Evolutionary conservation across 495 filamentous ascomycete species (phyloP).

Genomic region (Apodospora peruviana): DNA sequence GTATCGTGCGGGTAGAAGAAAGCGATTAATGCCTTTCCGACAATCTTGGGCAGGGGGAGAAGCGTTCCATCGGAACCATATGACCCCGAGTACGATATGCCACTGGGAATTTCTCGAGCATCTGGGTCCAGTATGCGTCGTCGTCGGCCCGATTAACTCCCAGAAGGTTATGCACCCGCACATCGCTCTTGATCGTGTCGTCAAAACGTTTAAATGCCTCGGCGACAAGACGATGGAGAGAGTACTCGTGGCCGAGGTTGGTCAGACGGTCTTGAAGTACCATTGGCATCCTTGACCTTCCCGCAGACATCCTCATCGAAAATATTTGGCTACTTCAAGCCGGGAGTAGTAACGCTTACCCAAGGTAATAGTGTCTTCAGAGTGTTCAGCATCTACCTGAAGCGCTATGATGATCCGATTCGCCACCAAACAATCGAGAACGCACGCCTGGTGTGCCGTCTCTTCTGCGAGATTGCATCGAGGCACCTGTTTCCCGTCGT

Average conservation of each 20-base stretch:
- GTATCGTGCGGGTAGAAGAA: conserved; percentile 14
- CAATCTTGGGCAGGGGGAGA: conserved; percentile 19
- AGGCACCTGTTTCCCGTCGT: too few relatives aligned
- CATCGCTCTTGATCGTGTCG: conserved; percentile 9
- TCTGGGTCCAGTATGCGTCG: conserved; percentile 8
- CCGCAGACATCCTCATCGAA: too few relatives aligned
- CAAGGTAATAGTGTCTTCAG: too few relatives aligned
- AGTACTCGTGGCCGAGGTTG: conserved; percentile 5
- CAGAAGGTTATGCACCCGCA: conserved; percentile 11
- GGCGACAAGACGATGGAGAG: conserved; percentile 6
- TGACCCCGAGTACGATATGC: conserved; percentile 5
- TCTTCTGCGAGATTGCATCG: too few relatives aligned
- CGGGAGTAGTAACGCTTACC: too few relatives aligned
- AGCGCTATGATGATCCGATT: too few relatives aligned
- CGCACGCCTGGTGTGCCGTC: too few relatives aligned
- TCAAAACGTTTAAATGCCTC: conserved; percentile 6
- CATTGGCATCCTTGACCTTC: too few relatives aligned
- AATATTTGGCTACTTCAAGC: too few relatives aligned
- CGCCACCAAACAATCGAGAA: too few relatives aligned
- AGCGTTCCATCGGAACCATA: conserved; percentile 20
- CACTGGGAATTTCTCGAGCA: conserved; percentile 8
- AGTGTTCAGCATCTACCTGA: too few relatives aligned
- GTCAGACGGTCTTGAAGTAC: too few relatives aligned
- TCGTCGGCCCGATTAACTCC: background rate
- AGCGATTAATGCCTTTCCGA: conserved; percentile 11